Base-by-base conservation (phyloP, 164 flowering plant genomes). In the Saururus chinensis region DNA sequence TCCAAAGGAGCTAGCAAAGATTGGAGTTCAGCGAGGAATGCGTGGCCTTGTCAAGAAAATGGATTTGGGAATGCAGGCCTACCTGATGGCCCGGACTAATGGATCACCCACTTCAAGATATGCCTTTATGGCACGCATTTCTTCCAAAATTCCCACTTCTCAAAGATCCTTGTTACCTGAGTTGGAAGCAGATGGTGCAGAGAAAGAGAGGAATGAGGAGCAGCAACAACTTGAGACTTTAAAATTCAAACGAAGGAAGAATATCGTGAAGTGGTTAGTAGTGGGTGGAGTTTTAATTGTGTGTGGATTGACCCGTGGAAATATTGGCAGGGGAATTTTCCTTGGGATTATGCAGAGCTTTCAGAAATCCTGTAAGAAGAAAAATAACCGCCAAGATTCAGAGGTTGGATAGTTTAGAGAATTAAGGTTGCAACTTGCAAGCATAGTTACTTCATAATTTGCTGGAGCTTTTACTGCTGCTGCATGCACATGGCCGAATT, bases 21-120 rank as follows among this genome's bases (percentile, higher is more conserved):
- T 85, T 62, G 91, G 85, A 40, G 77, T 87, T 11, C 65, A 82
- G 42, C 86, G 82, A 52, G 95, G 87, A 10, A 87, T 87, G 91
- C 85, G 95, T 88, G 87, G 89, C 64, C 74, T 85, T 14, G 89
- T 85, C n/a, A 80, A 71, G 72, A 87, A 85, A 56, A 71, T 85
- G 26, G 91, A 87, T 5, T 83, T 79, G 30, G 95, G 81, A 14
- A 65, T 87, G 16, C 87, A 88, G 53, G 75, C 73, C 5, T 87
- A 87, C 56, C 81, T 76, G 60, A 80, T 75, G 60, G 71, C 68
- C 41, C 67, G 85, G 56, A 76, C 77, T 17, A 70, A 78, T 17
- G 80, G 69, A 59, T 65, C 68, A 0, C 62, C 84, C 25, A 68
- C 79, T 9, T 85, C 88, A 21, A 76, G 69, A 1, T 64, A 59